phyloP scores from a whole-genome alignment of 2,329 filamentous ascomycete genomes.

The Arthrobotrys musiformis region DNA sequence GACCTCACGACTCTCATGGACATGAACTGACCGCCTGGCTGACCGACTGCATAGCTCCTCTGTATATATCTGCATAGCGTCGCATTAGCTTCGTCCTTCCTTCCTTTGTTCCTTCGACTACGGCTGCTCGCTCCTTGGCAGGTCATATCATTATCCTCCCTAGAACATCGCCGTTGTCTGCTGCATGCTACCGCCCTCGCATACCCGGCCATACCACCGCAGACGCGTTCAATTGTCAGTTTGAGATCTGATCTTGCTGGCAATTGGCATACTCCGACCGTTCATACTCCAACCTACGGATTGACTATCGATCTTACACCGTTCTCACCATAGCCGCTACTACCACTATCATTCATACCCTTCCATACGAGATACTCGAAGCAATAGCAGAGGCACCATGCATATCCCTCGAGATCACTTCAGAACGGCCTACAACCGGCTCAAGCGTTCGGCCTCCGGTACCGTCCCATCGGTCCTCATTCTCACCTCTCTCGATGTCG shows the following conservation, averaged over 20 bases:
- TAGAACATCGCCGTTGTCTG: slow-evolving; percentile 1
- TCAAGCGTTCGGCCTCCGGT: slow-evolving; percentile 89
- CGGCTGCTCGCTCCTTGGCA: not conserved
- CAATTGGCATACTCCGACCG: not conserved
- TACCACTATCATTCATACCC: not conserved
- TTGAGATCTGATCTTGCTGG: not conserved
- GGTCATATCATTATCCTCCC: not conserved
- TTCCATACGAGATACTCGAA: not conserved
- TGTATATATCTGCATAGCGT: slow-evolving; percentile 15
- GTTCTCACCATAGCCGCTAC: not conserved
- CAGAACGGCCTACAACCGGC: slow-evolving; percentile 88
- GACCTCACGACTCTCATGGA: slow-evolving; percentile 31
- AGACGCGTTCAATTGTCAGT: slow-evolving; percentile 27
- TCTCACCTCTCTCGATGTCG: slow-evolving; percentile 91
- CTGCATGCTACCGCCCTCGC: not conserved
- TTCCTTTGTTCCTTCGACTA: not conserved
- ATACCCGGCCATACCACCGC: not conserved
- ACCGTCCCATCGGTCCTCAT: slow-evolving; percentile 80
- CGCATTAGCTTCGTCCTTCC: not conserved
- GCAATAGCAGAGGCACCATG: slow-evolving; percentile 69
- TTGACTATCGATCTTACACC: not conserved
- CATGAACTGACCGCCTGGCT: slow-evolving; percentile 3
- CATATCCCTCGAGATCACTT: slow-evolving; percentile 92
- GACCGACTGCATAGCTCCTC: slow-evolving; percentile 23
- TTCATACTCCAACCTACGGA: not conserved